Percentiles rank a stretch among this genome's conserved stretches.
Conservation (phyloP, 2,329 filamentous ascomycete species). For the Ciborinia camelliae region DNA sequence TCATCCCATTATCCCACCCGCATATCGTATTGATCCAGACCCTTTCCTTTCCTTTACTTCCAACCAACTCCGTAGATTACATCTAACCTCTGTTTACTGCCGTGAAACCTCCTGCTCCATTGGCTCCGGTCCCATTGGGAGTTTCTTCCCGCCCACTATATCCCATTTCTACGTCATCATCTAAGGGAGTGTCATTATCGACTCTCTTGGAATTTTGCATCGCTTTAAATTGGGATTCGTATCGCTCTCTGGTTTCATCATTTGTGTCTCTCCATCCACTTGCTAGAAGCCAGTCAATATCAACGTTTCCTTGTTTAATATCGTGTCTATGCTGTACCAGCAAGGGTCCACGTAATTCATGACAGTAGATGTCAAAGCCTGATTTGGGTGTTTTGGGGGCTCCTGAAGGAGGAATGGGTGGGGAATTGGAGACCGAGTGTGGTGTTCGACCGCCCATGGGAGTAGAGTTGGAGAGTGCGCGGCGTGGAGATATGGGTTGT, state of each 20-base stretch:
- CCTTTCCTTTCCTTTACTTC: constrained; percentile 7
- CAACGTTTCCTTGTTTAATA: constrained; percentile 30
- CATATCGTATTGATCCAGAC: constrained; percentile 3
- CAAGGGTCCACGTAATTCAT: constrained; percentile 31
- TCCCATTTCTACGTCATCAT: constrained; percentile 36
- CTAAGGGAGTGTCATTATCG: constrained; percentile 23
- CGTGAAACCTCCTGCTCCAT: constrained; percentile 31
- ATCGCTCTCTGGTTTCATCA: not conserved
- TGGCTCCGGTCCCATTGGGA: constrained; percentile 19
- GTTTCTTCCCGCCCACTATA: constrained; percentile 36
- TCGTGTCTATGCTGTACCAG: constrained; percentile 28
- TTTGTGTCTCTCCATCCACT: constrained; percentile 32
- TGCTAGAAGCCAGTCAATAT: constrained; percentile 34
- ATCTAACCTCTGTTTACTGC: constrained; percentile 32
- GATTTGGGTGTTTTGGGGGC: constrained; percentile 25
- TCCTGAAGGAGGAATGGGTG: constrained; percentile 19
- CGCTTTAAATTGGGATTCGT: constrained; percentile 4
- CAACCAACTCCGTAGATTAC: constrained; percentile 15
- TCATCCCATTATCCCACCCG: not conserved
- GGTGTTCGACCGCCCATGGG: constrained; percentile 9
- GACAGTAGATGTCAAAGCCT: constrained; percentile 35
- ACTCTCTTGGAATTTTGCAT: constrained; percentile 10
- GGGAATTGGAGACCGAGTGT: constrained; percentile 18
- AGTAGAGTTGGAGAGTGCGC: constrained; percentile 15
- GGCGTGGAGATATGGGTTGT: constrained; percentile 24